These are phyloP conservation scores for Alternaria postmessia DNA, from an alignment of 2,329 filamentous ascomycete species.

Conservation along the genomic window DNA sequence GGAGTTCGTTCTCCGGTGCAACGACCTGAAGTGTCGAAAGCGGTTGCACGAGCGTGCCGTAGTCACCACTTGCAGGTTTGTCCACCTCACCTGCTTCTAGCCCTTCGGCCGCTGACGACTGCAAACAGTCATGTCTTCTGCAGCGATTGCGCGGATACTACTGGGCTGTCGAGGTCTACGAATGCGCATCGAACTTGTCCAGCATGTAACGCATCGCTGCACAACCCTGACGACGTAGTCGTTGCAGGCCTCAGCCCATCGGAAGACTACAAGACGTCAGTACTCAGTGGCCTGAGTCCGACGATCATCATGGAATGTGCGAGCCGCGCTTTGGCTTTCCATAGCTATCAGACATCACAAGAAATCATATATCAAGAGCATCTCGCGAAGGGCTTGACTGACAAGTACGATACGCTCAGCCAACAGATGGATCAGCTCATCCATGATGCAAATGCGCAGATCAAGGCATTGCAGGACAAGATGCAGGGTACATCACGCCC, in stretches of 20 bases:
- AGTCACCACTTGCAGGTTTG: constrained; percentile 87
- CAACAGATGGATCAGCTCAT: constrained; percentile 75
- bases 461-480: constrained; percentile 70
- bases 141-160: constrained; percentile 71
- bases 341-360: constrained; percentile 84
- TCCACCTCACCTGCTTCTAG: not conserved
- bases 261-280: constrained; percentile 89
- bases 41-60: constrained; percentile 75
- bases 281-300: constrained; percentile 83
- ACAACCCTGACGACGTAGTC: constrained; percentile 77
- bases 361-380: constrained; percentile 86
- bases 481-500: constrained; percentile 61
- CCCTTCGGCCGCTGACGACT: constrained; percentile 55
- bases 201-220: constrained; percentile 74
- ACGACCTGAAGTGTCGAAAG: constrained; percentile 76
- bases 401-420: constrained; percentile 73
- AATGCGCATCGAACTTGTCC: constrained; percentile 71
- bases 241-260: constrained; percentile 76
- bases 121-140: constrained; percentile 79
- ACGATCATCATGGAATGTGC: constrained; percentile 87
- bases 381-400: constrained; percentile 73
- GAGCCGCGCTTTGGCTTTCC: constrained; percentile 79
- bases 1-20: constrained; percentile 81
- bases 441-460: constrained; percentile 77
- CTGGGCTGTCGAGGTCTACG: constrained; percentile 67